Evolutionary conservation across 352 stramenopile genomes (phyloP).

Genomic region (Pythium coloratum): DNA sequence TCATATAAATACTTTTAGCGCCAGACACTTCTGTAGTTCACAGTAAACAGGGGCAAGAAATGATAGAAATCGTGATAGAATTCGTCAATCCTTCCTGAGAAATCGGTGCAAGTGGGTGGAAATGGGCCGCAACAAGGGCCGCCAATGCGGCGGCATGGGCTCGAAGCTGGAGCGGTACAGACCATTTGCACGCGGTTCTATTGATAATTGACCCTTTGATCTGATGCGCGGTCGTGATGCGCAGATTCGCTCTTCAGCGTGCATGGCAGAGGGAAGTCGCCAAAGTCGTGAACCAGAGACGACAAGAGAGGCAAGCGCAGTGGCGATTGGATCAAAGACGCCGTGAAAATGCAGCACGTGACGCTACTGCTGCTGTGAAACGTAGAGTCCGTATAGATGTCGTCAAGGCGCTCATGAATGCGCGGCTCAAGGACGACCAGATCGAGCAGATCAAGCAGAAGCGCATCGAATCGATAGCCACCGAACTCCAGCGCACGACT

Average conservation of each 20-base stretch:
- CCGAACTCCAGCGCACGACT: slow-evolving; percentile 49
- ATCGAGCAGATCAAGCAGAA: slow-evolving; percentile 69
- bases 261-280: slow-evolving; percentile 61
- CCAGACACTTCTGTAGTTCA: not conserved
- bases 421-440: slow-evolving; percentile 72
- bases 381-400: slow-evolving; percentile 73
- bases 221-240: not conserved
- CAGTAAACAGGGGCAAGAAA: not conserved
- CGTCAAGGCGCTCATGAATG: slow-evolving; percentile 66
- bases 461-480: slow-evolving; percentile 58
- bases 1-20: not conserved
- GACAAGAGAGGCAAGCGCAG: slow-evolving; percentile 52
- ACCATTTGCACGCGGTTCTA: not conserved
- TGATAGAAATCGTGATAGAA: slow-evolving; percentile 6
- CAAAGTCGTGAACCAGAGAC: slow-evolving; percentile 46
- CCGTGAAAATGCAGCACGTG: slow-evolving; percentile 33
- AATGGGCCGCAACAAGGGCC: slow-evolving; percentile 78
- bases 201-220: not conserved
- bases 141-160: slow-evolving; percentile 65
- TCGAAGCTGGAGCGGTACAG: slow-evolving; percentile 75
- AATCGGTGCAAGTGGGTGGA: not conserved
- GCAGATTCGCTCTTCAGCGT: slow-evolving; percentile 63
- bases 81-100: slow-evolving; percentile 6
- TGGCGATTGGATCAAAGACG: slow-evolving; percentile 41
- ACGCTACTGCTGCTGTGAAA: slow-evolving; percentile 33